Conservation (phyloP, 108 stramenopile species). For the Heterococcus sp. region DNA sequence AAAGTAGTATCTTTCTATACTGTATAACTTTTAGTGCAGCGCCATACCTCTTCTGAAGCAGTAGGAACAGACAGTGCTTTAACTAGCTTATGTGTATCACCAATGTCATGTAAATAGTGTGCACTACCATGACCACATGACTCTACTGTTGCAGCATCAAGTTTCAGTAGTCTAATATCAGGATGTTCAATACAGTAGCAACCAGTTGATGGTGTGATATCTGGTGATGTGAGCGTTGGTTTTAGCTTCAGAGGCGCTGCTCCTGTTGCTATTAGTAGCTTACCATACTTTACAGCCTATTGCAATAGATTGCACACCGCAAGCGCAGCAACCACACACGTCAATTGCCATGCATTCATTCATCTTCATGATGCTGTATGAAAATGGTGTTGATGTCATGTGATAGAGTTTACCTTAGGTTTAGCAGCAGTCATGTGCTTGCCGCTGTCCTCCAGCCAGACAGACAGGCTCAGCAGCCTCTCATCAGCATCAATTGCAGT, state of each 20-base stretch:
- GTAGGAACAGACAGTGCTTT: slow-evolving; percentile 22
- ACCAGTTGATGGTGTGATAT: neutral
- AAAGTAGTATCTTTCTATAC: no score
- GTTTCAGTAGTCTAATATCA: neutral
- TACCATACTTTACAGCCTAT: neutral
- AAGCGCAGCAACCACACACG: no score
- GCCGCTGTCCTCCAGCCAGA: neutral
- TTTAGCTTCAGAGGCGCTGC: neutral
- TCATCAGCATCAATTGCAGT: neutral
- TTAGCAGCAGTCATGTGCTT: neutral
- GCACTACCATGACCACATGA: slow-evolving; percentile 5
- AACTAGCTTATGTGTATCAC: slow-evolving; percentile 34
- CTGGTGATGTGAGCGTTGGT: neutral
- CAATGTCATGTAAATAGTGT: slow-evolving; percentile 32
- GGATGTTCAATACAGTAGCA: neutral
- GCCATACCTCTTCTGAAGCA: no score
- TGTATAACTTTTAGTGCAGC: no score
- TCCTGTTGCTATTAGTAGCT: neutral
- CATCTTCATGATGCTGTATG: no score
- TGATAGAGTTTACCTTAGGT: no score
- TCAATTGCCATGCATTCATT: neutral
- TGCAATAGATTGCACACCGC: neutral
- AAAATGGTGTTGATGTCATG: no score
- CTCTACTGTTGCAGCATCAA: neutral
- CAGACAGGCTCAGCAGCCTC: neutral